Evolutionary conservation across 2,329 filamentous ascomycete species (phyloP).

Genomic region (Phyllosticta paracitricarpa): DNA sequence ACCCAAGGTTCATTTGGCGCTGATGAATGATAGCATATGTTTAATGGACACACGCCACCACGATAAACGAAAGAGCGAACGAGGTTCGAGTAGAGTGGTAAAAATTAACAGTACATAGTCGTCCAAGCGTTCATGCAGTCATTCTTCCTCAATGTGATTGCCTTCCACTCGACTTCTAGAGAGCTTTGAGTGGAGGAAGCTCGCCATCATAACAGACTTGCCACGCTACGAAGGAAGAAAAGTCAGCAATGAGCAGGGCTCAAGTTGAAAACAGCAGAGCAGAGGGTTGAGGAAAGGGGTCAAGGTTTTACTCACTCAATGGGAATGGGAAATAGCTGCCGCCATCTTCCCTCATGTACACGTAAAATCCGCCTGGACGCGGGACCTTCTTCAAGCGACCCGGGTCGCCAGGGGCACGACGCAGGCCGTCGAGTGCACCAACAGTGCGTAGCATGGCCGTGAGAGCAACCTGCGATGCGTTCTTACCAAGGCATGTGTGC

Average conservation of each 20-base stretch:
- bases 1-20: no score
- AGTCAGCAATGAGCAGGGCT: slow-evolving; percentile 14
- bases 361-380: slow-evolving; percentile 19
- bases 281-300: background rate
- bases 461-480: slow-evolving; percentile 51
- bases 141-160: no score
- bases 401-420: slow-evolving; percentile 52
- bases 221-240: slow-evolving; percentile 15
- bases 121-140: no score
- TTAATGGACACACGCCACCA: no score
- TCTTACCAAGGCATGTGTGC: slow-evolving; percentile 52
- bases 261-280: slow-evolving; percentile 28
- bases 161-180: no score
- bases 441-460: slow-evolving; percentile 59
- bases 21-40: no score
- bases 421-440: slow-evolving; percentile 50
- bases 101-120: no score
- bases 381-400: slow-evolving; percentile 58
- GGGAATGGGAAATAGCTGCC: slow-evolving; percentile 17
- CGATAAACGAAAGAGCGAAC: no score
- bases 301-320: slow-evolving; percentile 11
- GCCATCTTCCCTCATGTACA: slow-evolving; percentile 15
- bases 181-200: slow-evolving; percentile 5
- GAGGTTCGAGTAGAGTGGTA: no score
- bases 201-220: slow-evolving; percentile 14